Evolutionary conservation across 1,284 basidiomycete genomes (phyloP), one percentile per base, ranked within the genome.

Genomic region (Gymnopus androsaceus): DNA sequence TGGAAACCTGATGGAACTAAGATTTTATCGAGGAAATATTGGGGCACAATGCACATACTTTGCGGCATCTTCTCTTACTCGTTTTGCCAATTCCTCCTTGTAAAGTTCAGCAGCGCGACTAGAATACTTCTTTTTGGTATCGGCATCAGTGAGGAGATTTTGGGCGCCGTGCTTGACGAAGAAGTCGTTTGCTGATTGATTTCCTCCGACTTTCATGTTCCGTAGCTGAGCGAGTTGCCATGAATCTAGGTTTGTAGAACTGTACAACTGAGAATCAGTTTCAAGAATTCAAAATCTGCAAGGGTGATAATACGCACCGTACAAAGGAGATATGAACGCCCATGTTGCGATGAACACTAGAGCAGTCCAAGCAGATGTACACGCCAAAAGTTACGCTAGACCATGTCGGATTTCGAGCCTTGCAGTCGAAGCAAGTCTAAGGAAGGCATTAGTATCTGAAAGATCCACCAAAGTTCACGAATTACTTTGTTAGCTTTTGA

Each of bases 261-360:
- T 95, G 70, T 54, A 55, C 42, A 21, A 38, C 23, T 25, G 46
- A 37, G 51, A 51, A 33, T 56, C 41, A 15, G 53, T 36, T 34
- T 21, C 31, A 54, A 51, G 40, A 31, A 28, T 21, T n/a, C n/a
- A 25, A 17, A 33, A 46, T 33, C 19, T 8, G 31, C 17, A 21
- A 40, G 15, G 21, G 27, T 19, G 56, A n/a, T n/a, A 27, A 56
- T 3, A 76, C 89, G 63, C 68, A 95, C 91, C 95, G 81, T 44
- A 99, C 96, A 69, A 99, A 99, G 62, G 87, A 93, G 72, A 99
- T 95, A 72, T 99, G 96, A 17, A 99, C 97, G 64, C 96, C 96
- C 84, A 98, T 89, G 72, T 97, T 98, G 56, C 96, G 83, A 73
- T 99, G 96, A 14, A 93, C 81, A 61, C 90, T 92, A 4, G 95